A percentile compares a stretch with the other conserved stretches of the same genome.
These are phyloP conservation scores for Dipsacomyces acuminosporus DNA, from an alignment of 371 early-diverging fungal genomes.

Conservation along the genomic window DNA sequence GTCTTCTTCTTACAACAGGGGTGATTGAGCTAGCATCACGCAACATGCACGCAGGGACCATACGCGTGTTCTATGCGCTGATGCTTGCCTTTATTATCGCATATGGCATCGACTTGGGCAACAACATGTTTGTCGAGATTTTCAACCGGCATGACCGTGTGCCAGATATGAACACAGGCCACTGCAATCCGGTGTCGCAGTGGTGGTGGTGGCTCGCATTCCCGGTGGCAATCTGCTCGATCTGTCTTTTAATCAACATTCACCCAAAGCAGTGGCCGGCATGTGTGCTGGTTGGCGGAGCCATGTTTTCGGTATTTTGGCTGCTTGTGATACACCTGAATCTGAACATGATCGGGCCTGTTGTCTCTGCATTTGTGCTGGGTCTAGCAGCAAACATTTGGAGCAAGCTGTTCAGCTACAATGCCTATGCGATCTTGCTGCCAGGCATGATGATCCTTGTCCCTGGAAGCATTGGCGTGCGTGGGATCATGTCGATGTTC, in stretches of 20 bases:
- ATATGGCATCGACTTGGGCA: constrained; percentile 67
- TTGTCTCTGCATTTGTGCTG: constrained; percentile 43
- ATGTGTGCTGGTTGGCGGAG: constrained; percentile 22
- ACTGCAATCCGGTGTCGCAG: constrained; percentile 20
- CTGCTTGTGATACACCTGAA: constrained; percentile 22
- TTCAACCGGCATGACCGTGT: constrained; percentile 12
- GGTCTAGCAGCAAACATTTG: constrained; percentile 46
- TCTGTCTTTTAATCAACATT: constrained; percentile 33
- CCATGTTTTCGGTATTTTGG: constrained; percentile 26
- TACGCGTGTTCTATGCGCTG: constrained; percentile 72
- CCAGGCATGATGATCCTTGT: constrained; percentile 54
- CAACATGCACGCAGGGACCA: constrained; percentile 74
- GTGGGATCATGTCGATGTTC: constrained; percentile 50
- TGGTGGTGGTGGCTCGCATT: constrained; percentile 38
- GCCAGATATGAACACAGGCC: constrained; percentile 7
- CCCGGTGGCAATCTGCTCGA: constrained; percentile 23
- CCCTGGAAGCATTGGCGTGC: constrained; percentile 55
- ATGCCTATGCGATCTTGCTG: constrained; percentile 54
- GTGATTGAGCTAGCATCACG: constrained; percentile 78
- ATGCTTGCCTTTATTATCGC: constrained; percentile 66
- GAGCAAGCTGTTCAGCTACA: constrained; percentile 51
- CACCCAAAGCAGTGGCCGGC: constrained; percentile 30
- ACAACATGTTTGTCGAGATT: constrained; percentile 24
- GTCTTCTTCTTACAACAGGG: constrained; percentile 62
- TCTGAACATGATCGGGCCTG: constrained; percentile 22